Percentiles rank a stretch among this genome's conserved stretches.
Conservation (phyloP, 768 basidiomycete genomes). For the Trametes villosa region DNA sequence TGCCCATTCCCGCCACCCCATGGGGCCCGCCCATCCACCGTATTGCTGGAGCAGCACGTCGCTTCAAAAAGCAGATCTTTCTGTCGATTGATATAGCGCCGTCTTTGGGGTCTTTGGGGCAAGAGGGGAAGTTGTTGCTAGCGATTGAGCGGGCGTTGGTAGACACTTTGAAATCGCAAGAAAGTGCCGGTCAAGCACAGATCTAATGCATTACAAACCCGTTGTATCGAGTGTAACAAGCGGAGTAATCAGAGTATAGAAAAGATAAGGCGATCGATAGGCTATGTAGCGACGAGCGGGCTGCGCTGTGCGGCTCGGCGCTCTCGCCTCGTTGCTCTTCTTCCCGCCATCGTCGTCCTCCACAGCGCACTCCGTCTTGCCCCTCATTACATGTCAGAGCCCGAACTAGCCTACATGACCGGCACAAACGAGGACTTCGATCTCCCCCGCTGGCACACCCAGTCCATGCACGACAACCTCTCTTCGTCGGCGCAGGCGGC, state of each 20-base stretch:
- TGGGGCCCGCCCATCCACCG: constrained; percentile 6
- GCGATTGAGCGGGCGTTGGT: constrained; percentile 68
- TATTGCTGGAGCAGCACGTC: constrained; percentile 50
- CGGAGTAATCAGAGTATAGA: not conserved
- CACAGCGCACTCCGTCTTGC: constrained; percentile 19
- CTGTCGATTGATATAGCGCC: constrained; percentile 66
- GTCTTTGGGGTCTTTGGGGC: constrained; percentile 45
- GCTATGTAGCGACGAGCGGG: too few relatives aligned
- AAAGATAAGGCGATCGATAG: constrained; percentile 16
- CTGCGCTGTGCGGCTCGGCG: constrained; percentile 28
- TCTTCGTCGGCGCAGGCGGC: constrained; percentile 68
- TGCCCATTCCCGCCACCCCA: constrained; percentile 17
- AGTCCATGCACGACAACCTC: constrained; percentile 47
- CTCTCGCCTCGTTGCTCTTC: constrained; percentile 24
- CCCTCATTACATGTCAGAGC: constrained; percentile 63
- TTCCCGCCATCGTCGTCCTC: constrained; percentile 26
- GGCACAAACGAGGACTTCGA: constrained; percentile 84
- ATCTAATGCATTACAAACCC: too few relatives aligned
- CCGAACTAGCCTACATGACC: constrained; percentile 72
- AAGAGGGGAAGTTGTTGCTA: constrained; percentile 52
- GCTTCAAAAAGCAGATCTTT: constrained; percentile 71
- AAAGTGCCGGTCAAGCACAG: too few relatives aligned
- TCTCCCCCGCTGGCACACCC: constrained; percentile 60
- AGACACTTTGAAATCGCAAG: constrained; percentile 41
- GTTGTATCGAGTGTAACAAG: not conserved